Percentiles rank a stretch among this genome's conserved stretches.
Evolutionary conservation across 2,329 filamentous ascomycete species (phyloP).

Genomic region (Exophiala lecanii-corni): DNA sequence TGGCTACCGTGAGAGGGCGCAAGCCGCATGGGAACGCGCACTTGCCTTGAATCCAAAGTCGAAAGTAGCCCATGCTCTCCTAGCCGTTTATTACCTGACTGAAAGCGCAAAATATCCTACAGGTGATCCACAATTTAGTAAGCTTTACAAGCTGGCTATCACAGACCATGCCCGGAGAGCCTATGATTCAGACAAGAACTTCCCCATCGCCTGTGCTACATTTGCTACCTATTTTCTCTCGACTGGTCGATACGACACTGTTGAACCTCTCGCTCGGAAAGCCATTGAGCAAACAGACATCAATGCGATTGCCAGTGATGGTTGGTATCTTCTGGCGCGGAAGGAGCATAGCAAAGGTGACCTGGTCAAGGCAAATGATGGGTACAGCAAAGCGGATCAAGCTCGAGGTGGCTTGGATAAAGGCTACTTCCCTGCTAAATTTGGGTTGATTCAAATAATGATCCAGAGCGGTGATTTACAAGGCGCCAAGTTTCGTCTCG

Average conservation of each 20-base stretch:
- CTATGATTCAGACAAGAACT: conserved; percentile 87
- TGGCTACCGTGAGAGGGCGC: conserved; percentile 89
- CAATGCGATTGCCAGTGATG: conserved; percentile 93
- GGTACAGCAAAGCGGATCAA: conserved; percentile 85
- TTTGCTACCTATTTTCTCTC: conserved; percentile 89
- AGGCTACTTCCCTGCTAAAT: conserved; percentile 89
- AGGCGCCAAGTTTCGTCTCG: conserved; percentile 86
- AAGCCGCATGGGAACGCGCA: conserved; percentile 80
- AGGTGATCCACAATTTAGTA: conserved; percentile 77
- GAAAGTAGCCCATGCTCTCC: conserved; percentile 82
- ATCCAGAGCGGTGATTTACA: conserved; percentile 75
- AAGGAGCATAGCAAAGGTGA: conserved; percentile 85
- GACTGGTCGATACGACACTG: conserved; percentile 72
- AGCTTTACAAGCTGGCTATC: conserved; percentile 88
- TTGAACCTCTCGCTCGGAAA: conserved; percentile 82
- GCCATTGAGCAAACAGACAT: conserved; percentile 95
- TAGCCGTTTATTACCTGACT: conserved; percentile 86
- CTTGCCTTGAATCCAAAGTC: conserved; percentile 69
- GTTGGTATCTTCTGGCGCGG: conserved; percentile 89
- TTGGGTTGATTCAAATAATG: conserved; percentile 85
- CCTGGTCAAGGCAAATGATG: conserved; percentile 69
- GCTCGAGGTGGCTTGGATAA: conserved; percentile 86
- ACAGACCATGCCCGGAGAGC: conserved; percentile 89
- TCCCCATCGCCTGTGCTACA: conserved; percentile 82
- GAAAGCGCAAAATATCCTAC: conserved; percentile 76